Conservation (phyloP, 2,329 filamentous ascomycete genomes). For the Botrytis aclada region DNA sequence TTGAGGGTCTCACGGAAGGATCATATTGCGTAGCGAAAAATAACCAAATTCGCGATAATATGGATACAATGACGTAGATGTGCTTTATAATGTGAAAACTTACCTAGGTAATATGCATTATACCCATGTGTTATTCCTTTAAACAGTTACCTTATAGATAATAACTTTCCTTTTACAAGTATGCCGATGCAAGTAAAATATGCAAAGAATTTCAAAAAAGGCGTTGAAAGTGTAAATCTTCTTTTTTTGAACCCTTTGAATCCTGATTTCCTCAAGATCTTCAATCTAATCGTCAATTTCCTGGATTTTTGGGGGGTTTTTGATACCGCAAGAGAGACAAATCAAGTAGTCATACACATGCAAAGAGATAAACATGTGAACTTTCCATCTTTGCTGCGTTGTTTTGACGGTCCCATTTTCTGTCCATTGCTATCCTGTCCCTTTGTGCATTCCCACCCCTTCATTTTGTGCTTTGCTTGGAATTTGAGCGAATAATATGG, state of each 20-base stretch:
- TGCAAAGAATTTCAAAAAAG: neutral
- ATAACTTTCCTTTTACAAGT: neutral
- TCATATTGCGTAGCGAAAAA: conserved; percentile 8
- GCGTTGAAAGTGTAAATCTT: neutral
- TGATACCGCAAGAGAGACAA: neutral
- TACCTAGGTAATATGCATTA: neutral
- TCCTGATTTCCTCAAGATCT: neutral
- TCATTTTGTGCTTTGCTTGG: neutral
- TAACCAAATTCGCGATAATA: conserved; percentile 11
- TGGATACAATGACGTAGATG: conserved; percentile 13
- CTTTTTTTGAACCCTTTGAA: neutral
- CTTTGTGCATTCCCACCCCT: neutral
- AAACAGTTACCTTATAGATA: neutral
- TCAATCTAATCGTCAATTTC: neutral
- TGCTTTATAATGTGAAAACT: neutral
- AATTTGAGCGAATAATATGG: neutral
- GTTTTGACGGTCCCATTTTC: neutral
- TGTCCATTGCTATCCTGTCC: neutral
- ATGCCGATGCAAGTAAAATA: conserved; percentile 2
- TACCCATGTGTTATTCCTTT: neutral
- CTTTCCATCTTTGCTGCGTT: neutral
- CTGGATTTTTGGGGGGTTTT: neutral
- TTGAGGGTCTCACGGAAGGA: conserved; percentile 2
- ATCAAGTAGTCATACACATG: neutral
- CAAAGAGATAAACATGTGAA: neutral